Base-by-base conservation (phyloP, 1,284 basidiomycete species). In the Exsudoporus floridanus region DNA sequence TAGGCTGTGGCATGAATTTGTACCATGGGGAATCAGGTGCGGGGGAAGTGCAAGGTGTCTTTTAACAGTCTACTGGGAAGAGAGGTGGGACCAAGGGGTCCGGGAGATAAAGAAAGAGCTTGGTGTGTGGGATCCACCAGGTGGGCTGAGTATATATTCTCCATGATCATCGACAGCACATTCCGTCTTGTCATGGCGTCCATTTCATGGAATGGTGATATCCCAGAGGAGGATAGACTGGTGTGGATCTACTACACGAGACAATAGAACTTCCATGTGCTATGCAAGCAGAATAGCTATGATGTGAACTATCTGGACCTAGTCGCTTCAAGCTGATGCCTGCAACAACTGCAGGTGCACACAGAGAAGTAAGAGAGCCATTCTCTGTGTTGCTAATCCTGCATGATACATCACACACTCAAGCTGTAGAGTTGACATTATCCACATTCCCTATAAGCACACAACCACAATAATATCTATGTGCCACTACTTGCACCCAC, bases 21-120 rank as follows among this genome's bases (percentile, higher is more conserved):
- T 94, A 10, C 89, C 92, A 0, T 97, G 94, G 95, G 95, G 94
- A 9, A 72, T 95, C 49, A 82, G 84, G 53, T 90, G 89, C 54
- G 94, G 93, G 1, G 82, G 85, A 25, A 81, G 75, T 46, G 81
- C 88, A 1, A 78, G 77, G 61, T 90, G 87, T 60, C 72, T 99
- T 53, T 90, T 98, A 52, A 89, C 88, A 1, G 87, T 99, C 8
- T 94, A 95, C 64, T 99, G 96, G 97, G 96, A 99, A 73, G 80
- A 93, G 69, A 76, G 94, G 54, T 99, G 95, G 95, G 84, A 85
- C 51, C 86, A 92, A 70, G 80, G 90, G 52, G 73, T 96, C 5
- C 81, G 82, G 3, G 87, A 92, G 50, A 77, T 98, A 72, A 88
- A 91, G 70, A 76, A 71, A 55, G 90, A 94, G 65, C 75, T 96